Evolutionary conservation across 139 green algal genomes (phyloP).

Genomic region (Ettlia oleoabundans): DNA sequence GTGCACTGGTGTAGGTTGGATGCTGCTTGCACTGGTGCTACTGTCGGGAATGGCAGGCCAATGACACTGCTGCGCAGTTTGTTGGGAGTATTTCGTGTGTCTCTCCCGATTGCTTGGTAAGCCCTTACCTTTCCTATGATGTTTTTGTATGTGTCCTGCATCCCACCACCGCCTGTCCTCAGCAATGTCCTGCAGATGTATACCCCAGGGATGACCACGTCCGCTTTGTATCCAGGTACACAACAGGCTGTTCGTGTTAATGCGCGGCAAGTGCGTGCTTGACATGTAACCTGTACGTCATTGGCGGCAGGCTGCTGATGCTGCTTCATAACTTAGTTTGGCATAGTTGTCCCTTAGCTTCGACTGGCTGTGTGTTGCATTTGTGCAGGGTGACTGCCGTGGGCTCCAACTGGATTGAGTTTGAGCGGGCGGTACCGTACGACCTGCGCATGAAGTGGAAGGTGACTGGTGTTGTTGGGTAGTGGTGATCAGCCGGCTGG

Average conservation of each 20-base stretch:
- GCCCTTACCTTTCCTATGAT: neutral
- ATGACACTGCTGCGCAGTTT: no score
- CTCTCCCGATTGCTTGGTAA: no score
- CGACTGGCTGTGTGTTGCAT: neutral
- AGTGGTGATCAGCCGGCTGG: no score
- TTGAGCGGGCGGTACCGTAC: slow-evolving; percentile 19
- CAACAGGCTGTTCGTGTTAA: neutral
- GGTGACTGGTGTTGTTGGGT: no score
- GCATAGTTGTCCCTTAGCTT: no score
- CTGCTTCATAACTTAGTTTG: no score
- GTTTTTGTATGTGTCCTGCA: no score
- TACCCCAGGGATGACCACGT: slow-evolving; percentile 18
- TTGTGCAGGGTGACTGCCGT: slow-evolving; percentile 12
- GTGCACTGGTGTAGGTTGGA: neutral
- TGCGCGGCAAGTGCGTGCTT: neutral
- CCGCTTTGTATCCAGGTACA: slow-evolving; percentile 18
- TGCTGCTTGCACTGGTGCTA: neutral
- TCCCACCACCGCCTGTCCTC: no score
- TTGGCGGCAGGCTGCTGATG: no score
- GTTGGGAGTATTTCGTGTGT: no score
- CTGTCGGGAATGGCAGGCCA: neutral
- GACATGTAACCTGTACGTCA: neutral
- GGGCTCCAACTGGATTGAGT: slow-evolving; percentile 12
- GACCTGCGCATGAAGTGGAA: slow-evolving; percentile 23
- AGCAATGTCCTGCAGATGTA: neutral